A percentile compares a stretch with the other conserved stretches of the same genome.
These are phyloP conservation scores for Chrysophaeum taylorii DNA, from an alignment of 352 stramenopile species.

Conservation along the genomic window DNA sequence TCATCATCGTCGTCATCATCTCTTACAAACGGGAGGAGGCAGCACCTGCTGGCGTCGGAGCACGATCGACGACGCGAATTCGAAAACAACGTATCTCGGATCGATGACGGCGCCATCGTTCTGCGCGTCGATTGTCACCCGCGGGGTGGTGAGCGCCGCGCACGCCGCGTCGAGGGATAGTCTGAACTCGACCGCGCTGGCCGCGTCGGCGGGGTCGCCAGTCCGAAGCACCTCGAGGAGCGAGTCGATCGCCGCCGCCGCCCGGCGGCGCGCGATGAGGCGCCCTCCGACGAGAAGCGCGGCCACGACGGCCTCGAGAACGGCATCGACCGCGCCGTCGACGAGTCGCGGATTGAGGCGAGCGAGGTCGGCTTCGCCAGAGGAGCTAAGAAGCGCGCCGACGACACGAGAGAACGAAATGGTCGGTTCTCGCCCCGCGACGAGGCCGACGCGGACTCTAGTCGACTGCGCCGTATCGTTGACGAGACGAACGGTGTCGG, in stretches of 20 bases:
- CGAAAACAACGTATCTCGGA: conserved; percentile 95
- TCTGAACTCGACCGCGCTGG: background rate
- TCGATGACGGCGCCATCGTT: conserved; percentile 94
- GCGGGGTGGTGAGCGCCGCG: background rate
- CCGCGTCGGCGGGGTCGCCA: background rate
- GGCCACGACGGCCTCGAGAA: background rate
- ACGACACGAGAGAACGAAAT: background rate
- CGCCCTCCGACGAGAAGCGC: background rate
- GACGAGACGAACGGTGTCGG: too few relatives aligned
- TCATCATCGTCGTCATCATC: too few relatives aligned
- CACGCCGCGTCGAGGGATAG: background rate
- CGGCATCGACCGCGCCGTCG: background rate
- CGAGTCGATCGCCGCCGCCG: background rate
- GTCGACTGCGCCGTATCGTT: too few relatives aligned
- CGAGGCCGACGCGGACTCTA: too few relatives aligned
- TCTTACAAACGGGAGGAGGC: too few relatives aligned
- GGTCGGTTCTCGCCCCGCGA: background rate
- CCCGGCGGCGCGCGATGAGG: background rate
- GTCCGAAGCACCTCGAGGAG: background rate
- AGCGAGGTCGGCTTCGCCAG: background rate
- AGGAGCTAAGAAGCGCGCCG: background rate
- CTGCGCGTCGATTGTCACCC: conserved; percentile 25
- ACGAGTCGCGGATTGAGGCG: background rate
- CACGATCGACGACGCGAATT: conserved; percentile 97
- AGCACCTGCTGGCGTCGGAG: conserved; percentile 89